phyloP scores from a whole-genome alignment of 306 rosid species.

The Corylus avellana region DNA sequence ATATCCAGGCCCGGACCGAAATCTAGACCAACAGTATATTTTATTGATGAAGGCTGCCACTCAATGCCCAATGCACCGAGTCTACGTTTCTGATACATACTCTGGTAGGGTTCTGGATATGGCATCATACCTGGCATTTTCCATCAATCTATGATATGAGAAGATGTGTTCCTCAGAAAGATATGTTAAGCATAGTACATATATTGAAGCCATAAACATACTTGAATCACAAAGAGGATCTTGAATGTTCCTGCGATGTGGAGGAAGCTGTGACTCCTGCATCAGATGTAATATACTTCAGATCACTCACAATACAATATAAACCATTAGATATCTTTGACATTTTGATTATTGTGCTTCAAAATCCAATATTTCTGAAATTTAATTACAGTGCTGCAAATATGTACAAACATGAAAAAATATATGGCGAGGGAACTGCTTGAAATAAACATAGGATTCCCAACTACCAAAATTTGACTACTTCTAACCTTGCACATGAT shows the following conservation, averaged over 20 bases:
- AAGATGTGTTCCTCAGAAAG: constrained; percentile 16
- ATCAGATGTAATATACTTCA: constrained; percentile 25
- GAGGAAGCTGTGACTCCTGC: constrained; percentile 83
- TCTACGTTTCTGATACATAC: constrained; percentile 73
- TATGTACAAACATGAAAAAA: neutral
- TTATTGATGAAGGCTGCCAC: constrained; percentile 77
- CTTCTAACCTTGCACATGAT: neutral
- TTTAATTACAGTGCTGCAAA: neutral
- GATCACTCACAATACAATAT: constrained; percentile 2
- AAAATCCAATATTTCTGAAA: neutral
- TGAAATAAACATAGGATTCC: neutral
- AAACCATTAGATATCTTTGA: neutral
- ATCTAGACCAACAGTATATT: constrained; percentile 64
- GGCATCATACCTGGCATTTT: constrained; percentile 73
- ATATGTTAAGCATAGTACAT: constrained; percentile 17
- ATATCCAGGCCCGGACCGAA: constrained; percentile 56
- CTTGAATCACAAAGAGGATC: constrained; percentile 91
- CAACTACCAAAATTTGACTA: neutral
- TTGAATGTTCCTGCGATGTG: constrained; percentile 69
- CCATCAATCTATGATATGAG: constrained; percentile 27
- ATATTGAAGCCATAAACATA: constrained; percentile 41
- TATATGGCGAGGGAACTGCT: neutral
- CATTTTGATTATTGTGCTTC: neutral
- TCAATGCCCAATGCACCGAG: constrained; percentile 87
- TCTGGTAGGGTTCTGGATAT: constrained; percentile 89